Base-by-base conservation (phyloP, 169 alveolate genomes). In the Eimeria acervulina region DNA sequence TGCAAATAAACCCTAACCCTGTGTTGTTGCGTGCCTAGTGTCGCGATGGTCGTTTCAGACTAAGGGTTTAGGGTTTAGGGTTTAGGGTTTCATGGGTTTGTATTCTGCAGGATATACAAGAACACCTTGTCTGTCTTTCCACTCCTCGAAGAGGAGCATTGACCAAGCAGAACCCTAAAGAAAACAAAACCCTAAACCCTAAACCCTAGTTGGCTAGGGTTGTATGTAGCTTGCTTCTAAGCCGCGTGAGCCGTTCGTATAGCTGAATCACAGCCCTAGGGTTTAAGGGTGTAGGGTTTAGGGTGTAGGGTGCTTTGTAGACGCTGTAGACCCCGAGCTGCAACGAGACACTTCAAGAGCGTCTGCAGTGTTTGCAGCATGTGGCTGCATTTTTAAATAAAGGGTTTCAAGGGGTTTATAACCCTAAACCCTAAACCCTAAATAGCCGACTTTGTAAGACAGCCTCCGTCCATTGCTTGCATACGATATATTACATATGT, bases 81-180 rank as follows among this genome's bases (percentile, higher is more conserved):
- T 78, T 28, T 78, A 78, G 42, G 31, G 78, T 85, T 33, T 87
- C 38, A 13, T 38, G 31, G 3, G 23, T 19, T 33, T 44, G 51
- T 44, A 2, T 36, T 51, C 42, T 47, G 42, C 95, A 89, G 95
- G 76, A 74, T 89, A 17, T 89, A 74, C 74, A 31, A 51, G n/a
- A 89, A 89, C 88, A 68, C 95, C 23, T 13, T 72, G 74, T 21
- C 72, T 6, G 59, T 89, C 38, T 89, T 89, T 76, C 83, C 94
- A 83, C 83, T 63, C 36, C 23, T 87, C 63, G 61, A 83, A 2
- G 80, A n/a, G 93, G 21, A n/a, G 40, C 44, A 31, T 21, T 38
- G 89, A 61, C 23, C 17, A 10, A 42, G 52, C 47, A 74, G 2
- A 74, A 15, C 52, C 89, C 68, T 26, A 76, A 76, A 76, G 19